phyloP scores from a whole-genome alignment of 768 basidiomycete species.

The Hygrocybe coccinea region DNA sequence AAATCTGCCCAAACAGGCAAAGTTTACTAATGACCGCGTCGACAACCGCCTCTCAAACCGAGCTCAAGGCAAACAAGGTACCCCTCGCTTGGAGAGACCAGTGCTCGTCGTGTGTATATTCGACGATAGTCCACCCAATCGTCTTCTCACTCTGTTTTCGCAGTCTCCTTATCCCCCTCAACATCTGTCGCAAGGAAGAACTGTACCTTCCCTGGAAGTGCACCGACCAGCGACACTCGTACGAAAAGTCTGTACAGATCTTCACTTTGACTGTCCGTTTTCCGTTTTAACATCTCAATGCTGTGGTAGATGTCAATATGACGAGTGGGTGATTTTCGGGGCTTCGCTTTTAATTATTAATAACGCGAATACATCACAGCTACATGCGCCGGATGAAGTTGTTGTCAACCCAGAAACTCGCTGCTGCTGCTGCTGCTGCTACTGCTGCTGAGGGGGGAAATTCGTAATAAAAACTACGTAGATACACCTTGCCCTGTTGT shows the following conservation, averaged over 20 bases:
- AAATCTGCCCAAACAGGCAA: too few species aligned
- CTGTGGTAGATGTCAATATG: conserved; percentile 77
- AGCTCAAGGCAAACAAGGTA: conserved; percentile 69
- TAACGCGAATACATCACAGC: conserved; percentile 47
- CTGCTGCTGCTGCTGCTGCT: conserved; percentile 25
- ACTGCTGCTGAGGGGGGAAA: background rate
- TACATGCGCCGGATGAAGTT: conserved; percentile 86
- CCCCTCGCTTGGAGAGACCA: conserved; percentile 85
- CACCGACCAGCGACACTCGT: conserved; percentile 78
- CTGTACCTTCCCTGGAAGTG: conserved; percentile 90
- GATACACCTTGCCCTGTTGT: background rate
- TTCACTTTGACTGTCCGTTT: background rate
- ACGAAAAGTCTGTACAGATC: conserved; percentile 64
- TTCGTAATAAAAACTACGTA: too few species aligned
- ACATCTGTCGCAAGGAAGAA: conserved; percentile 75
- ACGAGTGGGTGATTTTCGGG: conserved; percentile 88
- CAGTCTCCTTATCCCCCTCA: conserved; percentile 83
- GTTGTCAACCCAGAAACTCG: conserved; percentile 64
- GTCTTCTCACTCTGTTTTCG: conserved; percentile 5
- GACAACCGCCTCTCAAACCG: conserved; percentile 73
- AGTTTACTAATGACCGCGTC: background rate
- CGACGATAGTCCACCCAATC: too few species aligned
- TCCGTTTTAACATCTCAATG: conserved; percentile 1
- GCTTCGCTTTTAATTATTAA: too few species aligned
- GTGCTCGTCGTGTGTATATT: conserved; percentile 86